Conservation (phyloP, 2,329 filamentous ascomycete genomes). For the Aureobasidium subglaciale region DNA sequence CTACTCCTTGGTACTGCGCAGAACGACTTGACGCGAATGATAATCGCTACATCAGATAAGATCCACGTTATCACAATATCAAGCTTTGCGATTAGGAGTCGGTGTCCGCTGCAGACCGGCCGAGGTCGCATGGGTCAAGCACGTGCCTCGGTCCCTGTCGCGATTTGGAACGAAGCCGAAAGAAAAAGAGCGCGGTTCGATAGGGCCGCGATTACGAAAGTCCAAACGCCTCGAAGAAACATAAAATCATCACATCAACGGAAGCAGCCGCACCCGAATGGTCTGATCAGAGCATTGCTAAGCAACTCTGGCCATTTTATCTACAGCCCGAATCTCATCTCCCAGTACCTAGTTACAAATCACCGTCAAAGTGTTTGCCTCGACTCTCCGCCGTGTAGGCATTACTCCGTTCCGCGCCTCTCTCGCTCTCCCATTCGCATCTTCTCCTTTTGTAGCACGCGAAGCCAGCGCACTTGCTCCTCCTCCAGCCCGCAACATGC, state of each 20-base stretch:
- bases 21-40: no score
- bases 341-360: neutral
- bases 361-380: constrained; percentile 88
- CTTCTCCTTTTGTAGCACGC: constrained; percentile 23
- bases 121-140: neutral
- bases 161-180: constrained; percentile 6
- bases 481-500: constrained; percentile 59
- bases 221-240: neutral
- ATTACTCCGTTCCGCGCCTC: constrained; percentile 61
- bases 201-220: constrained; percentile 1
- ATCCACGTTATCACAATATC: neutral
- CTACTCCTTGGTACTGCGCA: no score
- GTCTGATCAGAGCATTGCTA: constrained; percentile 14
- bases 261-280: constrained; percentile 9
- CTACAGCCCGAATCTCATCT: neutral
- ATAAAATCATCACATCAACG: neutral
- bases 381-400: constrained; percentile 61
- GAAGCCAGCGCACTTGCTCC: constrained; percentile 23
- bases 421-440: constrained; percentile 51
- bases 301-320: constrained; percentile 5
- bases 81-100: neutral
- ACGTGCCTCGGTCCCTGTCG: neutral
- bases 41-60: neutral
- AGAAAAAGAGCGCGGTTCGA: neutral
- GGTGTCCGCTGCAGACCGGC: neutral